Base-by-base conservation (phyloP, 495 filamentous ascomycete species). In the Emericellopsis terricola region DNA sequence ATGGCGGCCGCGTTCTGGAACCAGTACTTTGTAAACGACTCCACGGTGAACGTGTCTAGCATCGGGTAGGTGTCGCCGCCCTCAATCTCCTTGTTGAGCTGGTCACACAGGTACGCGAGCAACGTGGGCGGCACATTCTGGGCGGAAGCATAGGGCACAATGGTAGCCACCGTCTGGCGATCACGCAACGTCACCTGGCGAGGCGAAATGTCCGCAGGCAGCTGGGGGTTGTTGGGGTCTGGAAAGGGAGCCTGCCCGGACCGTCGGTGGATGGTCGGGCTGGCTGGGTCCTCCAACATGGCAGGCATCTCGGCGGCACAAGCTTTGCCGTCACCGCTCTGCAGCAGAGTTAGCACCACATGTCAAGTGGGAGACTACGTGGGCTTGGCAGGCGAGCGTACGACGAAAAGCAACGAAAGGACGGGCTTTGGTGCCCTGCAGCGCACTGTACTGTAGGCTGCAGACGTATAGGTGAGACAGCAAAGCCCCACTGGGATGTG, bases 31-130 rank as follows among this genome's bases (percentile, higher is more conserved):
- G 73, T 73, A 41, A 96, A 97, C 27, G 74, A 71, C 2, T 74
- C 68, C 15, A 79, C 53, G 4, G 78, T 57, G 57, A 96, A 73
- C 9, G 75, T 64, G 17, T 83, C 76, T 38, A 81, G 71, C 76
- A 94, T 86, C 28, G 89, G 86, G 59, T 94, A 97, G 2, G 91
- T 94, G 50, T 97, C 85, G 21, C 89, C 89, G 49, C 81, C 79
- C 49, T 92, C 84, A 42, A 97, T 93, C 53, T 97, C 89, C 51
- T 79, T 78, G 51, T 87, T 91, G 43, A 96, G 64, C 53, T 92
- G 81, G 43, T 84, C 76, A 29, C 66, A 75, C 26, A 97, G 76
- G 49, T 91, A 91, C 33, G 60, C 64, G 17, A 94, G 60, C 16
- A 96, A 62, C 2, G 75, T 72, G 16, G 66, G 53, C 11, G 89